Evolutionary conservation across 2,329 filamentous ascomycete genomes (phyloP), one percentile per base, ranked within the genome.

Genomic region (Dactylellina parvicollis): DNA sequence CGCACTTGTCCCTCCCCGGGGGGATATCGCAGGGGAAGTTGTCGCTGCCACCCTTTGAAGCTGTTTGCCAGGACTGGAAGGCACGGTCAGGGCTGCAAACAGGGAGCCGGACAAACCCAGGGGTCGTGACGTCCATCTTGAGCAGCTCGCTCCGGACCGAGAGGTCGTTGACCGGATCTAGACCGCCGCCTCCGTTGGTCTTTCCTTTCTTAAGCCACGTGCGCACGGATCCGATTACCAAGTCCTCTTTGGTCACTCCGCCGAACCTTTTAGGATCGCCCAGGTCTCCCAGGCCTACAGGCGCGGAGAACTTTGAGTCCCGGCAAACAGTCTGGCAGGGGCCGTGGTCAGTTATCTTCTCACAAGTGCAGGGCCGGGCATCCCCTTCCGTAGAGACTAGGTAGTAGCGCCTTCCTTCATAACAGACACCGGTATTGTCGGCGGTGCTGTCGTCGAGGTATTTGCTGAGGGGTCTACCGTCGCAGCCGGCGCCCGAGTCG

Each of bases 71-170:
- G 22, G 78, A 76, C 65, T 77, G 66, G 36, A 60, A 79, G 10
- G 81, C 82, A 4, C 75, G 73, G 7, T 79, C 77, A 28, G 79
- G 70, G 56, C 77, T 79, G 77, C 81, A 83, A 14, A 83, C 80
- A 36, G 81, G 82, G 0, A 83, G 77, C 5, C 76, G 78, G 40
- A 82, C 77, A 65, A 79, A 79, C 1, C 81, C 81, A 0, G 80
- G 79, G 0, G 79, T 80, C 4, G 78, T 80, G 40, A 82, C 60
- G 62, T 81, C 78, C 28, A 65, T 26, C 16, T 77, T 55, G 24
- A 78, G 14, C 12, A 82, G 76, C 22, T 76, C 55, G 5, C 73
- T 16, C 7, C 78, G 34, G 38, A 18, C 7, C 3, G 78, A 77
- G 34, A 20, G 57, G 40, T 65, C 5, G 77, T 80, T 42, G n/a